Conservation (phyloP, 805 yeast genomes). For the Nakazawaea laoshanensis region DNA sequence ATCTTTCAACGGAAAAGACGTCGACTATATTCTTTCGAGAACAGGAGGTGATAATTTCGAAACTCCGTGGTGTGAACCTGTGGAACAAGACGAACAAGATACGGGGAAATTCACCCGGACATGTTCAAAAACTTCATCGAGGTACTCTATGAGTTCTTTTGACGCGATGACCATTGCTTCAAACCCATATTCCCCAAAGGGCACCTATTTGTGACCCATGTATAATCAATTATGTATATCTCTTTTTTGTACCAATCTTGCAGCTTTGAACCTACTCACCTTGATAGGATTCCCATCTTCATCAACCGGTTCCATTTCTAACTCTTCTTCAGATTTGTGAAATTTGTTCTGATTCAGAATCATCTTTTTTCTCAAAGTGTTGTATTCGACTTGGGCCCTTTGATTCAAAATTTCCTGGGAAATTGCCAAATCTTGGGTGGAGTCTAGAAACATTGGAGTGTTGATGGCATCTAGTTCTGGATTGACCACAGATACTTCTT, state of each 20-base stretch:
- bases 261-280: slow-evolving; percentile 63
- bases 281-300: slow-evolving; percentile 50
- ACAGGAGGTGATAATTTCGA: slow-evolving; percentile 7
- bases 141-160: slow-evolving; percentile 3
- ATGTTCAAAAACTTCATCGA: slow-evolving; percentile 5
- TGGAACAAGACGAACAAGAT: slow-evolving; percentile 8
- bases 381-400: slow-evolving; percentile 48
- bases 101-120: slow-evolving; percentile 7
- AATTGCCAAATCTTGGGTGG: slow-evolving; percentile 16
- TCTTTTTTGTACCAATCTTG: slow-evolving; percentile 19
- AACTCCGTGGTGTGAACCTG: slow-evolving; percentile 1
- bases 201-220: not conserved
- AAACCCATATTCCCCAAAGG: slow-evolving; percentile 7
- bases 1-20: no score
- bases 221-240: not conserved
- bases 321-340: slow-evolving; percentile 35
- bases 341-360: slow-evolving; percentile 33
- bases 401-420: slow-evolving; percentile 30
- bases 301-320: slow-evolving; percentile 62
- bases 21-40: slow-evolving; percentile 5
- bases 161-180: slow-evolving; percentile 3
- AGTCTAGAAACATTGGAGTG: slow-evolving; percentile 10
- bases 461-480: slow-evolving; percentile 18
- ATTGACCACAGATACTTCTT: slow-evolving; percentile 14
- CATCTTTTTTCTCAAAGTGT: slow-evolving; percentile 44